phyloP scores from a whole-genome alignment of 208 protist genomes.

The Crithidia sp. region DNA sequence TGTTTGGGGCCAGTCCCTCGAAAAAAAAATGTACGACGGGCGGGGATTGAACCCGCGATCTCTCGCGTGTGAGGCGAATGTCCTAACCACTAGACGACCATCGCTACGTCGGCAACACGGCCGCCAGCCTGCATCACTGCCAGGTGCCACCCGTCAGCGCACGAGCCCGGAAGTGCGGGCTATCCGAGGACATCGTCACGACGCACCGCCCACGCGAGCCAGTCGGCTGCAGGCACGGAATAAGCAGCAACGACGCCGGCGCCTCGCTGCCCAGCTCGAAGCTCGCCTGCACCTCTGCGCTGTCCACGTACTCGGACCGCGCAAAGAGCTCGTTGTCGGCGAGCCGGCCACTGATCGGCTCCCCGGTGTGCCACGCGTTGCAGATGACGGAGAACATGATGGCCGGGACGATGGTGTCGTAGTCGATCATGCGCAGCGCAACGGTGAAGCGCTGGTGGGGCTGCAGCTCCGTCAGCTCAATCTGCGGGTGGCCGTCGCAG shows the following conservation, averaged over 20 bases:
- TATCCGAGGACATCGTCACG: conserved; percentile 55
- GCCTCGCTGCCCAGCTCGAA: conserved; percentile 39
- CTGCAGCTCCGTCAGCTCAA: conserved; percentile 69
- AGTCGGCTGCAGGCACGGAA: conserved; percentile 84
- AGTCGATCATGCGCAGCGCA: conserved; percentile 59
- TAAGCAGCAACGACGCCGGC: conserved; percentile 71
- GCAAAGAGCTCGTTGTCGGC: conserved; percentile 45
- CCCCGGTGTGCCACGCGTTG: conserved; percentile 52
- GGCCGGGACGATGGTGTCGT: conserved; percentile 54
- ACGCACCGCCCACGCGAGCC: conserved; percentile 59
- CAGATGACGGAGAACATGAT: conserved; percentile 76
- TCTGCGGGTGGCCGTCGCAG: conserved; percentile 71
- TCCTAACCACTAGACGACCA: conserved; percentile 96
- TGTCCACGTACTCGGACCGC: conserved; percentile 76
- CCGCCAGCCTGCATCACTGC: neutral
- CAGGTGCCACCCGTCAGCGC: conserved; percentile 1
- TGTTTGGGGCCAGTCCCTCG: no score
- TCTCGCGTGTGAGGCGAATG: conserved; percentile 94
- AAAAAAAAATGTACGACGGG: conserved; percentile 78
- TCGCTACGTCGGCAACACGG: conserved; percentile 47
- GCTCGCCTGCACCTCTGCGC: conserved; percentile 63
- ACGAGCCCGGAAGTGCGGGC: conserved; percentile 4
- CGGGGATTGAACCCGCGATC: conserved; percentile 94
- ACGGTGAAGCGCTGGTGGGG: conserved; percentile 63
- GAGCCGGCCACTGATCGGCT: conserved; percentile 63